Evolutionary conservation across 176 grass and related monocot genomes (phyloP).

Genomic region (Triticum timopheevii): DNA sequence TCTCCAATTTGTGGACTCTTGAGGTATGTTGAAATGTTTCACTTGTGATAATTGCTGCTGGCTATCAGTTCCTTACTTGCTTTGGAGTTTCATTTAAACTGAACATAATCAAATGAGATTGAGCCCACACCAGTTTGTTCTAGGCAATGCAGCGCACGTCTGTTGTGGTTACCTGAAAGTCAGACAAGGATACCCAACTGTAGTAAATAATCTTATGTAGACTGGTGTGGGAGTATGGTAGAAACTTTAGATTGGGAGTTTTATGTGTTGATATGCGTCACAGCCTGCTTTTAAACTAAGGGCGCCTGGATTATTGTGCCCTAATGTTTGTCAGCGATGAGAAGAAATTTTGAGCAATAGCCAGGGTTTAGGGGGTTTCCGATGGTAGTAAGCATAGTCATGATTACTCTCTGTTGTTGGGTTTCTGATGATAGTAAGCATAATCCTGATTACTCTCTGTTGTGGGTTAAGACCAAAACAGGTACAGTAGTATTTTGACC

Average conservation of each 20-base stretch:
- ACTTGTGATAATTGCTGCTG: not conserved
- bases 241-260: not conserved
- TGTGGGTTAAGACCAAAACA: not conserved
- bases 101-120: not conserved
- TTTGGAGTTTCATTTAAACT: not conserved
- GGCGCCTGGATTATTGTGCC: not conserved
- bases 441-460: not conserved
- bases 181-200: not conserved
- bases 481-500: not conserved
- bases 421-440: not conserved
- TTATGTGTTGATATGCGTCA: not conserved
- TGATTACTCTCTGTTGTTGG: not conserved
- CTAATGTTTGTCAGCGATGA: not conserved
- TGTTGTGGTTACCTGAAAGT: not conserved
- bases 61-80: not conserved
- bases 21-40: slow-evolving; percentile 30
- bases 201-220: not conserved
- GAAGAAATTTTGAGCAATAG: not conserved
- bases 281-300: not conserved
- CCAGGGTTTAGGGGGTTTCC: not conserved
- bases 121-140: not conserved
- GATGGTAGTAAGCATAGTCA: not conserved
- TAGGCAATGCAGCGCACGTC: not conserved
- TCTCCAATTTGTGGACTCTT: slow-evolving; percentile 13
- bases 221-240: not conserved